Percentiles rank a stretch among this genome's conserved stretches.
These are phyloP conservation scores for Nannochloropsis oceanica DNA, from an alignment of 108 stramenopile genomes.

Conservation along the genomic window DNA sequence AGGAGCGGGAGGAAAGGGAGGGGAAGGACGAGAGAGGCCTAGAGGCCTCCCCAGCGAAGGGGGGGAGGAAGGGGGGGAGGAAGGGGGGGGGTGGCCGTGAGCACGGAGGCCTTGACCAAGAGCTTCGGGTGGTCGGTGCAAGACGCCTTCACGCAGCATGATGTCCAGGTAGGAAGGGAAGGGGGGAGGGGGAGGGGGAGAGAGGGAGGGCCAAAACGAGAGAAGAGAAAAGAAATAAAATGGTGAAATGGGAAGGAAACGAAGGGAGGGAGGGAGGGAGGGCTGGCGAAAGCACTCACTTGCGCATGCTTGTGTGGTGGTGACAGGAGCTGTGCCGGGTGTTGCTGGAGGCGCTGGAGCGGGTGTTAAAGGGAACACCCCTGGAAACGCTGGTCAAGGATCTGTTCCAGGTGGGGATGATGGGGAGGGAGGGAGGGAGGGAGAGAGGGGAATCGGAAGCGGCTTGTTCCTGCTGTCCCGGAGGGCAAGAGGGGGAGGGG, in stretches of 20 bases:
- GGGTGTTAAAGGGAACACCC: conserved; percentile 28
- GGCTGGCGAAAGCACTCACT: background rate
- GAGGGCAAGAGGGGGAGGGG: too few relatives aligned
- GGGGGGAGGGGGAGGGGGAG: background rate
- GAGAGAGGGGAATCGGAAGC: background rate
- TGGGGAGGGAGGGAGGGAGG: background rate
- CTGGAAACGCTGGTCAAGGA: conserved; percentile 29
- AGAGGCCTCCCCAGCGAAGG: too few relatives aligned
- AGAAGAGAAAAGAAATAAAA: background rate
- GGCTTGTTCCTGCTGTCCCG: too few relatives aligned
- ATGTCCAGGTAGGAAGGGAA: conserved; percentile 2
- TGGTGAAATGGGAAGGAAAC: background rate
- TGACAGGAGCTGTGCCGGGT: conserved; percentile 46
- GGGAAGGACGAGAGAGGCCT: too few relatives aligned
- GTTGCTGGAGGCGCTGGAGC: conserved; percentile 43
- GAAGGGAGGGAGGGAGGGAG: background rate
- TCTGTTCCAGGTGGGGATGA: conserved; percentile 11
- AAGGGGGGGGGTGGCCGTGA: too few relatives aligned
- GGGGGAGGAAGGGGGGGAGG: too few relatives aligned
- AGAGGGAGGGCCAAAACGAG: background rate
- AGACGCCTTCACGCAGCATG: conserved; percentile 25
- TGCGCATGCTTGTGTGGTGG: too few relatives aligned
- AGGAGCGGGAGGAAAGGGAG: too few relatives aligned
- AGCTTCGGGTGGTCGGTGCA: too few relatives aligned
- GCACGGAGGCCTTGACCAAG: too few relatives aligned